Evolutionary conservation across 148 eudicot species (phyloP), one percentile per base, ranked within the genome.

Genomic region (Vaccinium darrowii): DNA sequence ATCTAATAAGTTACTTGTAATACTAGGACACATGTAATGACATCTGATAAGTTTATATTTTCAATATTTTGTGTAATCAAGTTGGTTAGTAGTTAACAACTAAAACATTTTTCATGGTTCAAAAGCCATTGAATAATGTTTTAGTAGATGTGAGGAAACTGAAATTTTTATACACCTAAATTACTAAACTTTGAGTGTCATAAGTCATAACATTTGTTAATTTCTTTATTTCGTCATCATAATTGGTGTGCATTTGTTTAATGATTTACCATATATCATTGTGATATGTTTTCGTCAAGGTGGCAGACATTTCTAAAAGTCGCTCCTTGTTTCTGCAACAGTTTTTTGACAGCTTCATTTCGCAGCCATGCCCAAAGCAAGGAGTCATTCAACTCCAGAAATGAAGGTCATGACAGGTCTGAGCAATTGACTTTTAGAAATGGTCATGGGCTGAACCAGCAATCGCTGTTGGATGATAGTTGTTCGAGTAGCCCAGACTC

Each of bases 321-420:
- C 57, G 75, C 57, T 84, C 63, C 67, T 60, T 83, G 54, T 79
- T 87, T 89, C 76, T 89, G 88, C 88, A 84, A 86, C 93, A 93
- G 98, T 91, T 93, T 88, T 91, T 85, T 91, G 88, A 90, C 93
- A 86, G 94, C 98, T 91, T 94, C 98, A 87, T 92, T 90, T 92
- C 92, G 91, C 93, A 96, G 94, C 88, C 88, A 87, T 85, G 85
- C 92, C 58, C 91, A 85, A 36, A 92, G 65, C 80, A 88, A 90
- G 88, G 92, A 91, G 88, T 77, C 89, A 25, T 74, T 75, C 21
- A 87, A 87, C 75, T 88, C 92, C 51, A 90, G 89, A 86, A 91
- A 84, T 82, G 86, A 84, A 78, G 88, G 89, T 43, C 56, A 62
- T 23, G 80, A 86, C 84, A 85, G 76, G 25, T 65, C 86, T 50